phyloP scores from a whole-genome alignment of 2,329 filamentous ascomycete genomes.

The Beauveria rudraprayagi region DNA sequence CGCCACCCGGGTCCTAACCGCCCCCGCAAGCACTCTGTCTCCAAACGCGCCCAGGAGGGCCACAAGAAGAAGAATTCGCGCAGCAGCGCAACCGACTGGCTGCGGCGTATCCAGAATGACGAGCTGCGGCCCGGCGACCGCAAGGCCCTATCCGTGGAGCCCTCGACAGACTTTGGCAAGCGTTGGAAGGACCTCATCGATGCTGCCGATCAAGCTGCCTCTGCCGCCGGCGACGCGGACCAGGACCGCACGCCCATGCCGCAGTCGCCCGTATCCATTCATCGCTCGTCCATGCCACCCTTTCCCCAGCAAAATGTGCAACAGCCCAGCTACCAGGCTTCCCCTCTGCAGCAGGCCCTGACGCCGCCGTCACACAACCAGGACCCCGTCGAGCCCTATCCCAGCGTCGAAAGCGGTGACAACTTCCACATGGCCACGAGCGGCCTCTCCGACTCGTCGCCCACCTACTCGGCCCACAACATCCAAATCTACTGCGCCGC shows the following conservation, averaged over 20 bases:
- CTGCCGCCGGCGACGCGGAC: constrained; percentile 82
- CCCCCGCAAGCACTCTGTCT: constrained; percentile 78
- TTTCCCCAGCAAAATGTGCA: constrained; percentile 52
- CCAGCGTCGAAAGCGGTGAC: constrained; percentile 63
- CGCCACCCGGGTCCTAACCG: constrained; percentile 62
- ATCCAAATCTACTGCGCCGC: constrained; percentile 91
- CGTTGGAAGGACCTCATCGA: constrained; percentile 96
- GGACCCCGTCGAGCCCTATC: constrained; percentile 69
- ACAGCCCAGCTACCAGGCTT: constrained; percentile 68
- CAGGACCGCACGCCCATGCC: constrained; percentile 79
- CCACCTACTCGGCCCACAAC: constrained; percentile 62
- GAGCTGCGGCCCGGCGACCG: constrained; percentile 60
- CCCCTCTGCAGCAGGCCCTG: constrained; percentile 80
- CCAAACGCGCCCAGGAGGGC: constrained; percentile 64
- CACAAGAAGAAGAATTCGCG: constrained; percentile 70
- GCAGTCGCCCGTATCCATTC: constrained; percentile 56
- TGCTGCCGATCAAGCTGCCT: constrained; percentile 65
- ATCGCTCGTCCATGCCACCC: constrained; percentile 54
- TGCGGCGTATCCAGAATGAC: constrained; percentile 50
- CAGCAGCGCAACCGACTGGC: constrained; percentile 60
- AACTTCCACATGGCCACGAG: constrained; percentile 62
- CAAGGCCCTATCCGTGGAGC: constrained; percentile 82
- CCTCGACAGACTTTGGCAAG: constrained; percentile 73
- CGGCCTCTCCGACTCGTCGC: constrained; percentile 62
- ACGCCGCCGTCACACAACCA: constrained; percentile 70